A percentile compares a stretch with the other conserved stretches of the same genome.
These are phyloP conservation scores for Schizophyllum amplum DNA, from an alignment of 1,284 basidiomycete genomes.

Conservation along the genomic window DNA sequence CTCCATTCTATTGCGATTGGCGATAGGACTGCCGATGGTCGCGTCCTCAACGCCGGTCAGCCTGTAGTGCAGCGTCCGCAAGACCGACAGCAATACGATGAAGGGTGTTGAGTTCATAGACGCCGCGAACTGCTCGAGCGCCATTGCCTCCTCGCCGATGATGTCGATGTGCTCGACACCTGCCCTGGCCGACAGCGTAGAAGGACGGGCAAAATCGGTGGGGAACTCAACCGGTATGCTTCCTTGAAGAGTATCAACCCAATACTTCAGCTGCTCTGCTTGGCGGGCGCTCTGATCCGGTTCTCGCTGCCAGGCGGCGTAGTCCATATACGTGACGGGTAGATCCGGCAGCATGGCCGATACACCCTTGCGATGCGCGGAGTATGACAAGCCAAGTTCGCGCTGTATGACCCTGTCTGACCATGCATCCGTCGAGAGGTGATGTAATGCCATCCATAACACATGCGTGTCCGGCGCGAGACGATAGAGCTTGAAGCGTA, in stretches of 20 bases:
- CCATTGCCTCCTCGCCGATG: not conserved
- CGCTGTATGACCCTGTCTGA: not conserved
- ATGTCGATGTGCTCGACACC: not conserved
- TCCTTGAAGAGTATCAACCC: not conserved
- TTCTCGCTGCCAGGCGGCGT: not conserved
- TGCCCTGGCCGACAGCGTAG: not conserved
- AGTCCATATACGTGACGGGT: not conserved
- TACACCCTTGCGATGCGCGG: not conserved
- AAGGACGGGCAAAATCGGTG: not conserved
- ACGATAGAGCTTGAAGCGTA: not conserved
- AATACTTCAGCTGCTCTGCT: not conserved
- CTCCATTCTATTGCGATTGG: not conserved
- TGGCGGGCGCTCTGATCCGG: not conserved
- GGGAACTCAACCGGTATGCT: not conserved
- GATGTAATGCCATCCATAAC: not conserved
- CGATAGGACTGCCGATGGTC: not conserved
- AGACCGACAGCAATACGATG: not conserved
- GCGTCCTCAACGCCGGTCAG: not conserved
- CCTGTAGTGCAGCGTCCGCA: not conserved
- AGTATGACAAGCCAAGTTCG: not conserved
- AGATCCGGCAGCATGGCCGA: not conserved
- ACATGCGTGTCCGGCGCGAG: not conserved
- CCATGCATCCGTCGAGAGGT: not conserved
- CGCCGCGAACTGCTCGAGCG: not conserved
- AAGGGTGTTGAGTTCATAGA: not conserved